Percentiles rank a stretch among this genome's conserved stretches.
phyloP scores from a whole-genome alignment of 1,284 basidiomycete species.

The Chondrostereum purpureum region DNA sequence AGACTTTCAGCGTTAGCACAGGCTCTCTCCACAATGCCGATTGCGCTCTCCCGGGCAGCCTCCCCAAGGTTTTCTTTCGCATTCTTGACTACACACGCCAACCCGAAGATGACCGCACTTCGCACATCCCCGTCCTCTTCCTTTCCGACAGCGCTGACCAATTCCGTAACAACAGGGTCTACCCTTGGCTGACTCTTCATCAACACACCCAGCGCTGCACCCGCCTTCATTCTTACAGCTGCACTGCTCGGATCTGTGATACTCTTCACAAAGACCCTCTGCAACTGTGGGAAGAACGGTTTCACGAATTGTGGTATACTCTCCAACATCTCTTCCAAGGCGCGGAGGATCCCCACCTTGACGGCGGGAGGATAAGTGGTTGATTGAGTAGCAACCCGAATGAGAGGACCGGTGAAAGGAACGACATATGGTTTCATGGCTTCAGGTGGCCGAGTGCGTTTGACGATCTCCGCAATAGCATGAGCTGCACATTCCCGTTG shows the following conservation, averaged over 20 bases:
- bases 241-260: slow-evolving; percentile 76
- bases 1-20: slow-evolving; percentile 55
- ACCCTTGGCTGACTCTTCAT: slow-evolving; percentile 87
- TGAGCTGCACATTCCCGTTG: slow-evolving; percentile 91
- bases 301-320: slow-evolving; percentile 87
- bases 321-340: slow-evolving; percentile 77
- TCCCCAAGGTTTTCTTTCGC: slow-evolving; percentile 75
- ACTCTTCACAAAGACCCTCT: slow-evolving; percentile 95
- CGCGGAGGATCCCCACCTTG: slow-evolving; percentile 82
- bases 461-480: slow-evolving; percentile 91
- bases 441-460: slow-evolving; percentile 73
- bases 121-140: slow-evolving; percentile 70
- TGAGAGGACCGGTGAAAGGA: slow-evolving; percentile 93
- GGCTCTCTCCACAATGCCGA: slow-evolving; percentile 74
- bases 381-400: slow-evolving; percentile 86
- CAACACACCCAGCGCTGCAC: slow-evolving; percentile 81
- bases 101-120: slow-evolving; percentile 68
- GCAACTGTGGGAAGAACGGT: slow-evolving; percentile 97
- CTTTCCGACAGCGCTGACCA: slow-evolving; percentile 63
- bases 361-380: slow-evolving; percentile 86
- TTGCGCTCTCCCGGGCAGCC: slow-evolving; percentile 63
- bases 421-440: slow-evolving; percentile 97
- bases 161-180: slow-evolving; percentile 84
- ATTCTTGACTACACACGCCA: slow-evolving; percentile 72
- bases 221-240: slow-evolving; percentile 79